phyloP scores from a whole-genome alignment of 371 early-diverging fungal genomes.

The Blyttiomyces sp. region DNA sequence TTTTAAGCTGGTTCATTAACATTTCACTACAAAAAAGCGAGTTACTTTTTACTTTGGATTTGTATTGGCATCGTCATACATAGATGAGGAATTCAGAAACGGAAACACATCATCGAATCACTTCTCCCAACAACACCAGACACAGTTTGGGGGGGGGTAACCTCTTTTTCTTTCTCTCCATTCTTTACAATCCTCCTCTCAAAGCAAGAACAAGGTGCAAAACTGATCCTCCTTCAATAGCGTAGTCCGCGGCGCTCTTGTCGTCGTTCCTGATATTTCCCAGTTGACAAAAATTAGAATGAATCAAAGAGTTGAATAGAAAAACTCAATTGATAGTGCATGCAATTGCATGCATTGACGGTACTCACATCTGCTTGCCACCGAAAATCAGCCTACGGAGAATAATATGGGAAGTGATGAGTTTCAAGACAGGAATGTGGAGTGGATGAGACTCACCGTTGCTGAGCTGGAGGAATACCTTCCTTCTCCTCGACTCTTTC shows the following conservation, averaged over 20 bases:
- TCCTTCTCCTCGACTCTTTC: conserved; percentile 94
- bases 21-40: too few species aligned
- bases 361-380: conserved; percentile 87
- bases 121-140: too few species aligned
- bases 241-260: conserved; percentile 71
- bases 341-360: background rate
- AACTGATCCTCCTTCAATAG: conserved; percentile 84
- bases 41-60: too few species aligned
- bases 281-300: background rate
- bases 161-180: too few species aligned
- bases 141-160: too few species aligned
- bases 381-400: conserved; percentile 74
- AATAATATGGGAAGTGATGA: background rate
- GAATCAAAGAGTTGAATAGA: background rate
- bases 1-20: too few species aligned
- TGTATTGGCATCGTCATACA: too few species aligned
- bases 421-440: background rate
- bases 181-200: too few species aligned
- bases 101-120: too few species aligned
- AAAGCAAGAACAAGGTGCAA: conserved; percentile 97
- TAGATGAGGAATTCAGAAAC: too few species aligned
- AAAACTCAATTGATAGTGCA: background rate
- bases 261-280: conserved; percentile 84
- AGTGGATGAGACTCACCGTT: conserved; percentile 58
- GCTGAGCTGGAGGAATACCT: conserved; percentile 95